Evolutionary conservation across 768 basidiomycete species (phyloP), one percentile per base, ranked within the genome.

Genomic region (Mycena leptocephala): DNA sequence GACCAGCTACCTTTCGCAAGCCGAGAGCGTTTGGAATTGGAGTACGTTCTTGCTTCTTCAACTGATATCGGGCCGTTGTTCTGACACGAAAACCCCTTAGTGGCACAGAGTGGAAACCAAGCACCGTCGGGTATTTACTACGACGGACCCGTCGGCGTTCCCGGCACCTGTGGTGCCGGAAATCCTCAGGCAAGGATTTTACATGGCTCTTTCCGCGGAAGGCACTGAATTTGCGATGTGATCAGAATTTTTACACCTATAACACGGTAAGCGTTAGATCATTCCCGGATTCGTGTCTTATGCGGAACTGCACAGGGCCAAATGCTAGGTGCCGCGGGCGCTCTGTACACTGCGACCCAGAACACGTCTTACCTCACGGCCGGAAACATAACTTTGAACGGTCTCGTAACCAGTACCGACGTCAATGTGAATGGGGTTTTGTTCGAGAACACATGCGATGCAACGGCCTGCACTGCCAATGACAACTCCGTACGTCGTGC

Each of bases 1-100:
- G 33, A 30, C 67, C 22, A 35, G 35, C 67, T 69, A 69, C 30
- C 67, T 55, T 32, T 16, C 51, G 51, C 51, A 55, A 39, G 67
- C 67, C 24, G 53, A 56, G 20, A 22, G 24, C 26, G 67, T n/a
- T n/a, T n/a, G n/a, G n/a, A n/a, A n/a, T n/a, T n/a, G n/a, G n/a
- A n/a, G n/a, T n/a, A n/a, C n/a, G n/a, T n/a, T n/a, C n/a, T n/a
- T n/a, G n/a, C n/a, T n/a, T n/a, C n/a, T n/a, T n/a, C n/a, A n/a
- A n/a, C 37, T 33, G 14, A 24, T 26, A 62, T 41, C 22, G n/a
- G 10, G 35, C n/a, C 37, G 37, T 62, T 22, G 39, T 62, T 39
- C 59, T 62, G 22, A 62, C 7, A 18, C 33, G 55, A 32, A 56
- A 41, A 24, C 35, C 14, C 59, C 24, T 62, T 41, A 62, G 59